phyloP scores from a whole-genome alignment of 2,329 filamentous ascomycete species.

The Colletotrichum sp. region DNA sequence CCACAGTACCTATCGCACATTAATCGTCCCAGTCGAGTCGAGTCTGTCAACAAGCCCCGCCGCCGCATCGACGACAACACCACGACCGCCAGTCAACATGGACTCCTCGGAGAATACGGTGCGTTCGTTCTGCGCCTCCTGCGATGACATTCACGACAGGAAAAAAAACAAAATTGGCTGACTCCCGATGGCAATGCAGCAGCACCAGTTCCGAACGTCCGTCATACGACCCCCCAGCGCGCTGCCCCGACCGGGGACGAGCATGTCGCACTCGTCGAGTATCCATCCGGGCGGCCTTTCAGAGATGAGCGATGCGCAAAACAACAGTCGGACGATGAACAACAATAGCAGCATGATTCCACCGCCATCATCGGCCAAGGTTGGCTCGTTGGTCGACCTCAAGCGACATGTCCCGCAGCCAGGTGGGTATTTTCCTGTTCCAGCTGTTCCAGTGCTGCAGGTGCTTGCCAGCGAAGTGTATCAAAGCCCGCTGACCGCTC shows the following conservation, averaged over 20 bases:
- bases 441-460: not conserved
- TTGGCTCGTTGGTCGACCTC: constrained; percentile 31
- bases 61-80: constrained; percentile 29
- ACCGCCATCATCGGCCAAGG: constrained; percentile 35
- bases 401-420: constrained; percentile 58
- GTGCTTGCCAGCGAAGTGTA: not conserved
- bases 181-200: not conserved
- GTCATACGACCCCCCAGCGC: constrained; percentile 24
- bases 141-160: not conserved
- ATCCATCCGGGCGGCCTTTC: constrained; percentile 43
- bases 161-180: not conserved
- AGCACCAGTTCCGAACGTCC: constrained; percentile 25
- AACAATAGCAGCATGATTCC: constrained; percentile 44
- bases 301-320: constrained; percentile 66
- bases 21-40: constrained; percentile 9
- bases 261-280: not conserved
- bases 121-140: constrained; percentile 23
- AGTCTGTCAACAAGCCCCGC: not conserved
- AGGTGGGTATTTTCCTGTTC: constrained; percentile 37
- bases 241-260: constrained; percentile 22
- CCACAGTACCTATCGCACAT: constrained; percentile 40
- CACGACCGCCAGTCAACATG: constrained; percentile 30
- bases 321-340: constrained; percentile 51
- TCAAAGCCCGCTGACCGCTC: not conserved
- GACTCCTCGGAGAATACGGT: constrained; percentile 39